A percentile compares a stretch with the other conserved stretches of the same genome.
phyloP scores from a whole-genome alignment of 441 rosid species.

The Gossypium davidsonii region DNA sequence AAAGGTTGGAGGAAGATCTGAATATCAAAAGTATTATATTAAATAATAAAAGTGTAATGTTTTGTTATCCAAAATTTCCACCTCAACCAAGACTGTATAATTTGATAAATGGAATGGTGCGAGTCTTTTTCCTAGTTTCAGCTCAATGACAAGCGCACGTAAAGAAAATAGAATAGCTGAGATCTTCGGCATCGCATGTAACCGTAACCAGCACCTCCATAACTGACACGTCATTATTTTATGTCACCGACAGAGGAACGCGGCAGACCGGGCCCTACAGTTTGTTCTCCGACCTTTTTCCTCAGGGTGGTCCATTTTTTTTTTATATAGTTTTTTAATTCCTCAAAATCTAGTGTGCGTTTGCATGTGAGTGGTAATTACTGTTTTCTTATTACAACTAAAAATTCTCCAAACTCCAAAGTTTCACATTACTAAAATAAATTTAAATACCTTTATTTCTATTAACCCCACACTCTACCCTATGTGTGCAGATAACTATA shows the following conservation, averaged over 20 bases:
- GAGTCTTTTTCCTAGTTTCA: not conserved
- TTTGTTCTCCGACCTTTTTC: not conserved
- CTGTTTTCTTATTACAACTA: not conserved
- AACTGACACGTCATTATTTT: not conserved
- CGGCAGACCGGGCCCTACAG: not conserved
- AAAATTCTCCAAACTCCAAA: not conserved
- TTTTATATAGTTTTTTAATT: not conserved
- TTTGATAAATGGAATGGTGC: not conserved
- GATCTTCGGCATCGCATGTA: conserved; percentile 1
- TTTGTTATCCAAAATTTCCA: too few species aligned
- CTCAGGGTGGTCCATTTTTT: not conserved
- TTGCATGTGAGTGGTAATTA: not conserved
- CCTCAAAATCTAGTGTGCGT: not conserved
- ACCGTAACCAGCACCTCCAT: not conserved
- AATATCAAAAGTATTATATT: too few species aligned
- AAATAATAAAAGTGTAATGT: too few species aligned
- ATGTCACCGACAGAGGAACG: conserved; percentile 1
- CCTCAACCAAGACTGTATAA: not conserved
- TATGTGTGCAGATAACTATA: not conserved
- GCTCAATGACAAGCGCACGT: not conserved
- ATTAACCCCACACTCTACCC: not conserved
- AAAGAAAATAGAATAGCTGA: not conserved
- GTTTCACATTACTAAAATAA: not conserved
- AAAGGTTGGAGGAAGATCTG: not conserved
- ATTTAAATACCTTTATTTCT: not conserved